Percentiles rank a stretch among this genome's conserved stretches.
Evolutionary conservation across 768 basidiomycete genomes (phyloP).

Genomic region (Mycena leptocephala): DNA sequence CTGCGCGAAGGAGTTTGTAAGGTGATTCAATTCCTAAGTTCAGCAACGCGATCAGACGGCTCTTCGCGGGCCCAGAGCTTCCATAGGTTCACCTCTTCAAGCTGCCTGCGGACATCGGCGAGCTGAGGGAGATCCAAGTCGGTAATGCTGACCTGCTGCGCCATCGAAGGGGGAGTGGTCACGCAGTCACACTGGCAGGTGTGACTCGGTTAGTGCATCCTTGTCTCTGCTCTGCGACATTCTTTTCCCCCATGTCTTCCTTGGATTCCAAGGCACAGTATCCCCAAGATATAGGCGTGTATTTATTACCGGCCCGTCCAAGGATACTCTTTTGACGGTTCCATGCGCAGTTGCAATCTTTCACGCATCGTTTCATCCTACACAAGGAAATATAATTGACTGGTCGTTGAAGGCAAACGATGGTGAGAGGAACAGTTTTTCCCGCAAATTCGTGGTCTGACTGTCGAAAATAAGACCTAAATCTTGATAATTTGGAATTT

Average conservation of each 20-base stretch:
- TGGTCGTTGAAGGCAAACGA: slow-evolving; percentile 84
- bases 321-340: not conserved
- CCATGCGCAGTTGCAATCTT: slow-evolving; percentile 80
- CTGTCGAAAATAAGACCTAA: slow-evolving; percentile 65
- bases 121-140: slow-evolving; percentile 93
- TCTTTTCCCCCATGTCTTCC: slow-evolving; percentile 21
- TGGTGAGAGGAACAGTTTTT: slow-evolving; percentile 59
- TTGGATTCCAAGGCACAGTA: slow-evolving; percentile 37
- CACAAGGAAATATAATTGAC: slow-evolving; percentile 84
- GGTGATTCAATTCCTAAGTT: slow-evolving; percentile 89
- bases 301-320: not conserved
- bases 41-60: slow-evolving; percentile 13
- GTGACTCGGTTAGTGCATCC: slow-evolving; percentile 22
- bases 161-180: slow-evolving; percentile 52
- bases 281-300: slow-evolving; percentile 72
- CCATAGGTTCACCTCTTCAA: slow-evolving; percentile 84
- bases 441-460: not conserved
- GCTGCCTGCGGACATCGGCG: slow-evolving; percentile 89
- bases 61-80: not conserved
- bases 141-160: slow-evolving; percentile 83
- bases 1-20: slow-evolving; percentile 93
- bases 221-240: slow-evolving; percentile 11
- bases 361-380: slow-evolving; percentile 89
- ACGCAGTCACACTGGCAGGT: slow-evolving; percentile 15
- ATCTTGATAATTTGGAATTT: slow-evolving; percentile 83